These are phyloP conservation scores for Neonectria faginata DNA, from an alignment of 2,329 filamentous ascomycete species.

Conservation along the genomic window DNA sequence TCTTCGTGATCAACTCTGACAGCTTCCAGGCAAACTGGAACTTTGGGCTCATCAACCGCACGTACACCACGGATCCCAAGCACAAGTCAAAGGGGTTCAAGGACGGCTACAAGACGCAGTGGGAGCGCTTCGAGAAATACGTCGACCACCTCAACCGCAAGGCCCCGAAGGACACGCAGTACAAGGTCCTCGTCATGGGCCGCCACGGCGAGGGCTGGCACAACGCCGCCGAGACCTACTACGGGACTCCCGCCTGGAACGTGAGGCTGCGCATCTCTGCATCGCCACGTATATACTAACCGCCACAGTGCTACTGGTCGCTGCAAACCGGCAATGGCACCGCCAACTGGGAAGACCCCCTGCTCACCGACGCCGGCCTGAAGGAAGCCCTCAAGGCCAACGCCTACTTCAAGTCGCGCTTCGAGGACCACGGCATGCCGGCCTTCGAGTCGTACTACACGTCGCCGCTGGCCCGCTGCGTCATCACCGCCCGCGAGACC, in stretches of 20 bases:
- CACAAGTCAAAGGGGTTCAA: conserved; percentile 44
- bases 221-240: conserved; percentile 72
- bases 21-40: conserved; percentile 65
- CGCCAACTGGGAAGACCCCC: conserved; percentile 71
- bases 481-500: conserved; percentile 71
- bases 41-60: conserved; percentile 73
- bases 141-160: conserved; percentile 65
- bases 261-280: conserved; percentile 52
- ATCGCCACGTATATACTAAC: not conserved
- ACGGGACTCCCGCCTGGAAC: conserved; percentile 77
- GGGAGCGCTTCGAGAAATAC: conserved; percentile 72
- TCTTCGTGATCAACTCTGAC: conserved; percentile 16
- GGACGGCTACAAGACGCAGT: conserved; percentile 65
- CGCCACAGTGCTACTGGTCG: conserved; percentile 71
- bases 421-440: conserved; percentile 66
- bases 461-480: conserved; percentile 72
- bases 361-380: conserved; percentile 68
- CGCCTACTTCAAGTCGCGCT: conserved; percentile 67
- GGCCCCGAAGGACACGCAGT: conserved; percentile 61
- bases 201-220: conserved; percentile 77
- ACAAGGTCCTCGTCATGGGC: conserved; percentile 76
- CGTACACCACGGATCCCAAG: conserved; percentile 66
- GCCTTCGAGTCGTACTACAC: conserved; percentile 74
- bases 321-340: conserved; percentile 73
- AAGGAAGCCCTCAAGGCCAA: conserved; percentile 69